These are phyloP conservation scores for Venturia carpophila DNA, from an alignment of 2,329 filamentous ascomycete genomes.

Conservation along the genomic window DNA sequence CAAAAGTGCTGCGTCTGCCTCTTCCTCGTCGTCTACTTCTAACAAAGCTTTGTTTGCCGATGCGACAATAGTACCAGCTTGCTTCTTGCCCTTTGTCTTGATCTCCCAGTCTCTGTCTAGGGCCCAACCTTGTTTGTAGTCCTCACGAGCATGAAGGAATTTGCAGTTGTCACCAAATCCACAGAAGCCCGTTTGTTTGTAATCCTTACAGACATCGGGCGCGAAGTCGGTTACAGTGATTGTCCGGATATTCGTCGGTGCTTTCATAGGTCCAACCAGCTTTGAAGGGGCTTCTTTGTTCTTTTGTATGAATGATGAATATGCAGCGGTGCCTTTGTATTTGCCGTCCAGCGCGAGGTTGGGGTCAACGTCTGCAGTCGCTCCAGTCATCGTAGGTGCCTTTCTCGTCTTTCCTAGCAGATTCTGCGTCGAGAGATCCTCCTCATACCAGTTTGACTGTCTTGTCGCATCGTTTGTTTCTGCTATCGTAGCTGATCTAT, in stretches of 20 bases:
- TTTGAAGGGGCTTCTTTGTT: slow-evolving; percentile 65
- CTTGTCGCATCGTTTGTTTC: slow-evolving; percentile 83
- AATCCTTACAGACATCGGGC: slow-evolving; percentile 88
- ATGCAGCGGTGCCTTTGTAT: slow-evolving; percentile 69
- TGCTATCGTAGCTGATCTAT: slow-evolving; percentile 55
- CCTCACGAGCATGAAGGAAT: slow-evolving; percentile 66
- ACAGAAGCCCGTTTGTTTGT: slow-evolving; percentile 49
- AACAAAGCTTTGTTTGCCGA: slow-evolving; percentile 46
- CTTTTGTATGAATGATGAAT: slow-evolving; percentile 68
- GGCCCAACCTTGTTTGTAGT: slow-evolving; percentile 90
- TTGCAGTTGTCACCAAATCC: slow-evolving; percentile 76
- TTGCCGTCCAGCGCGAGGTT: slow-evolving; percentile 46
- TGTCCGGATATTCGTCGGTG: slow-evolving; percentile 79
- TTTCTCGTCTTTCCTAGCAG: slow-evolving; percentile 51
- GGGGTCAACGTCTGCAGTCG: slow-evolving; percentile 3
- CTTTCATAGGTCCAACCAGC: slow-evolving; percentile 78
- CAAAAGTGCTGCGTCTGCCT: slow-evolving; percentile 62
- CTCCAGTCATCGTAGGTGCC: slow-evolving; percentile 23
- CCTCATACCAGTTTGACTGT: slow-evolving; percentile 81
- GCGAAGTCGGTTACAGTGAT: slow-evolving; percentile 86
- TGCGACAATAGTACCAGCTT: slow-evolving; percentile 45
- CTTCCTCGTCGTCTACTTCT: slow-evolving; percentile 38
- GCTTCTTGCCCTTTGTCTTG: slow-evolving; percentile 56
- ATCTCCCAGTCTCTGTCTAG: slow-evolving; percentile 91
- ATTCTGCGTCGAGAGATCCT: slow-evolving; percentile 48